These are phyloP conservation scores for Phaffia rhodozyma DNA, from an alignment of 1,284 basidiomycete species.

Conservation along the genomic window DNA sequence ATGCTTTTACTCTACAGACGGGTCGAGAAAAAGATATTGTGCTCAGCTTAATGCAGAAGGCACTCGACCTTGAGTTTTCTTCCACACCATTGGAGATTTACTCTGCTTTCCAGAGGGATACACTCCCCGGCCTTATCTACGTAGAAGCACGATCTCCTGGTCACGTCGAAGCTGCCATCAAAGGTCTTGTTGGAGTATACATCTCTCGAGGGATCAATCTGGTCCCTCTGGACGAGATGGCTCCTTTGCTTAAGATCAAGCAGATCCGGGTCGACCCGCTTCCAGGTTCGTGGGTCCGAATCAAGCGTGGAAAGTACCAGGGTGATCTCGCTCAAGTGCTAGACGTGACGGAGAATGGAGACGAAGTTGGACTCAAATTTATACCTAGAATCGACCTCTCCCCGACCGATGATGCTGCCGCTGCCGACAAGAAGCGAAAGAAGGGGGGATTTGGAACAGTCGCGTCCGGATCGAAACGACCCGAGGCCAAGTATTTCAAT, in stretches of 20 bases:
- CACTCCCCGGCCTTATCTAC: conserved; percentile 88
- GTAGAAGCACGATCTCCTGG: conserved; percentile 83
- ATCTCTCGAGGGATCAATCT: conserved; percentile 60
- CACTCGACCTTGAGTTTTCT: conserved; percentile 63
- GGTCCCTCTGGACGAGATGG: conserved; percentile 98
- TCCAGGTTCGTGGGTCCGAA: conserved; percentile 86
- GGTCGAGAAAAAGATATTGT: conserved; percentile 88
- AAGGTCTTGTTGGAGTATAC: conserved; percentile 87
- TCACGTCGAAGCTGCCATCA: conserved; percentile 72
- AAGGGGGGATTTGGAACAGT: conserved; percentile 27
- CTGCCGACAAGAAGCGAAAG: conserved; percentile 28
- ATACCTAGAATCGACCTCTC: conserved; percentile 94
- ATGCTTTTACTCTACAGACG: conserved; percentile 41
- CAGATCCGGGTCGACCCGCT: conserved; percentile 79
- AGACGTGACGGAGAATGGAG: conserved; percentile 84
- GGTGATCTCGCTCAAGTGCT: conserved; percentile 93
- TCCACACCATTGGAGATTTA: conserved; percentile 60
- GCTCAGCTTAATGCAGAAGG: conserved; percentile 87
- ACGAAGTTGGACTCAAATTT: conserved; percentile 86
- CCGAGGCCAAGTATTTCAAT: conserved; percentile 87
- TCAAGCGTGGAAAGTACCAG: conserved; percentile 84
- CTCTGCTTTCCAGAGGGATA: conserved; percentile 91
- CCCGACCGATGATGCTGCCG: conserved; percentile 59
- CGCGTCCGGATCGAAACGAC: conserved; percentile 48
- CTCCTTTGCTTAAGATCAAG: conserved; percentile 87